Evolutionary conservation across 2,329 filamentous ascomycete genomes (phyloP), one percentile per base, ranked within the genome.

Genomic region (Hymenoscyphus fraxineus): DNA sequence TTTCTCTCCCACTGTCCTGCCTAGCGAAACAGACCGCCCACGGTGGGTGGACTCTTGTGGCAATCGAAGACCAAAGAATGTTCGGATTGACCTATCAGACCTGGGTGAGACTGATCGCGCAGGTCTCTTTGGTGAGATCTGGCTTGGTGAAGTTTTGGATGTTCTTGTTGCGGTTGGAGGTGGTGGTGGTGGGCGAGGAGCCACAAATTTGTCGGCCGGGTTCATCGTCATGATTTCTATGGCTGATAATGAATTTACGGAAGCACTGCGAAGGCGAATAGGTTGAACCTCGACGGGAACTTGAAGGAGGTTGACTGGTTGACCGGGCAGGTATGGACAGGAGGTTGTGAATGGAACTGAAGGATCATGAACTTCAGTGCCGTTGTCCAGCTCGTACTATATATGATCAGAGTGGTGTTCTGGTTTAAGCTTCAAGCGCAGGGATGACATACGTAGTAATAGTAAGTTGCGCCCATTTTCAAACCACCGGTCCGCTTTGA

Each of bases 401-500:
- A 68, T 68, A 55, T 7, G 27, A 61, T 67, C 51, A 64, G 60
- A 69, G n/a, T 64, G 62, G 57, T 60, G 38, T 63, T 62, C 63
- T 67, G 44, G 65, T 61, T 69, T 78, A 61, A 77, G 76, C 74
- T 68, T 70, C 64, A 40, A 66, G 66, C 63, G 67, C 70, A 64
- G 57, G 15, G 66, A 68, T 58, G 56, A 83, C 90, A 79, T 81
- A 96, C 92, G 79, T 95, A 97, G 81, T 96, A 98, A 84, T 94
- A 97, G 78, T 97, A 97, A 16, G 89, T 95, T 66, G 90, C 87
- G 56, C 93, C 93, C 91, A 97, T 97, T 77, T 90, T 95, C 68
- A 97, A 83, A 61, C 90, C 93, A 64, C 93, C 93, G 70, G 85
- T 85, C 71, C 92, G 85, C 71, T 85, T 86, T 40, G 81, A 78